Percentiles rank a stretch among this genome's conserved stretches.
Conservation (phyloP, 495 filamentous ascomycete genomes). For the Niebla homalea region DNA sequence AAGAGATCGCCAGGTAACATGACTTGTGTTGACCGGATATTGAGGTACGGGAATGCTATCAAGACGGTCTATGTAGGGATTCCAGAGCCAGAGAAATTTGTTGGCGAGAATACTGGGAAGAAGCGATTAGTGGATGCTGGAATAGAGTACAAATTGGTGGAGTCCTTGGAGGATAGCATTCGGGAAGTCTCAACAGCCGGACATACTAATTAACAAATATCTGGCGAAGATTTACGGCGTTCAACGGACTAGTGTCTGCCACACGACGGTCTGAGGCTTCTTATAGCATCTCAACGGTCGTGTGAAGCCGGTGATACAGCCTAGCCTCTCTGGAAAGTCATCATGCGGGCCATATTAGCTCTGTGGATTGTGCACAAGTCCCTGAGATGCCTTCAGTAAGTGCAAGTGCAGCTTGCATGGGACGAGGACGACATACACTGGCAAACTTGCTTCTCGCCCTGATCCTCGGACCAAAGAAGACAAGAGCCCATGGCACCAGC, state of each 20-base stretch:
- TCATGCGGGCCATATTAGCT: no score
- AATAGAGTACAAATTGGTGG: conserved; percentile 15
- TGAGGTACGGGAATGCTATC: conserved; percentile 17
- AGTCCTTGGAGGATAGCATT: conserved; percentile 18
- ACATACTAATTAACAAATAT: conserved; percentile 12
- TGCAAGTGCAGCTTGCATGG: not conserved
- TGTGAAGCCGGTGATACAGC: no score
- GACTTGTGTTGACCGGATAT: conserved; percentile 22
- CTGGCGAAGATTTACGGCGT: no score
- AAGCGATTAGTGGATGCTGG: conserved; percentile 18
- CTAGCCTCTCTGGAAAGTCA: no score
- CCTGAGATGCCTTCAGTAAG: not conserved
- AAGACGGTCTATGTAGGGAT: conserved; percentile 23
- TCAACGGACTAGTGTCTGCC: no score
- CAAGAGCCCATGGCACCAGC: conserved; percentile 73
- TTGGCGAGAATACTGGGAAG: conserved; percentile 17
- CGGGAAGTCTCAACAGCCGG: conserved; percentile 19
- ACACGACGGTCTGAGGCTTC: no score
- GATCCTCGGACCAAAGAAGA: conserved; percentile 68
- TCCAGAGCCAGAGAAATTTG: conserved; percentile 23
- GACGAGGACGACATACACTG: conserved; percentile 17
- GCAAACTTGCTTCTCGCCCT: conserved; percentile 70
- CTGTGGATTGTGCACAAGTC: not conserved
- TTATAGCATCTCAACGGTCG: no score
- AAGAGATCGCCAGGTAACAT: conserved; percentile 22